A percentile compares a stretch with the other conserved stretches of the same genome.
Evolutionary conservation across 2,329 filamentous ascomycete species (phyloP).

Genomic region (Alternaria panax): DNA sequence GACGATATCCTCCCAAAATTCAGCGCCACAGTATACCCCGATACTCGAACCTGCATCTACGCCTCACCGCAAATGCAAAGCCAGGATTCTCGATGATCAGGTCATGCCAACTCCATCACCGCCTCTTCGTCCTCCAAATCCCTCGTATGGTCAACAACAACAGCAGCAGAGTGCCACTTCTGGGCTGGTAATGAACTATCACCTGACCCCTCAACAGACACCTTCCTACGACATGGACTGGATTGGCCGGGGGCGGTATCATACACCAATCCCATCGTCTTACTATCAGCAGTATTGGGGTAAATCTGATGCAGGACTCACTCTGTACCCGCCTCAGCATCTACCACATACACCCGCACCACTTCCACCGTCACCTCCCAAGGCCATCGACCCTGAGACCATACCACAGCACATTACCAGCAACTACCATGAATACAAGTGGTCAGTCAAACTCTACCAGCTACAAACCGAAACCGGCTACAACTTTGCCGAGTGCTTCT

Average conservation of each 20-base stretch:
- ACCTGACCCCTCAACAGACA: not conserved
- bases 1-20: not conserved
- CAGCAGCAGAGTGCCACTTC: not conserved
- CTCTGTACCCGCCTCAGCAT: not conserved
- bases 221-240: not conserved
- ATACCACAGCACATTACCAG: constrained; percentile 23
- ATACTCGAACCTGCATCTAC: not conserved
- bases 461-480: constrained; percentile 18
- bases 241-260: not conserved
- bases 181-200: not conserved
- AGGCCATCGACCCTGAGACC: constrained; percentile 6
- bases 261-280: not conserved
- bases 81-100: not conserved
- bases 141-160: not conserved
- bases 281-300: not conserved
- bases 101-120: not conserved
- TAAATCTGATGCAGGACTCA: not conserved
- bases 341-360: not conserved
- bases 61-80: constrained; percentile 3
- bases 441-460: constrained; percentile 30
- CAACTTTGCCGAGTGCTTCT: constrained; percentile 21
- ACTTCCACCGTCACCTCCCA: not conserved
- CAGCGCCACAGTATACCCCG: not conserved
- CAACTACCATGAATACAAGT: constrained; percentile 33
- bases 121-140: not conserved